Percentiles rank a stretch among this genome's conserved stretches.
Evolutionary conservation across 2,329 filamentous ascomycete genomes (phyloP).

Genomic region (Rutstroemia sydowiana): DNA sequence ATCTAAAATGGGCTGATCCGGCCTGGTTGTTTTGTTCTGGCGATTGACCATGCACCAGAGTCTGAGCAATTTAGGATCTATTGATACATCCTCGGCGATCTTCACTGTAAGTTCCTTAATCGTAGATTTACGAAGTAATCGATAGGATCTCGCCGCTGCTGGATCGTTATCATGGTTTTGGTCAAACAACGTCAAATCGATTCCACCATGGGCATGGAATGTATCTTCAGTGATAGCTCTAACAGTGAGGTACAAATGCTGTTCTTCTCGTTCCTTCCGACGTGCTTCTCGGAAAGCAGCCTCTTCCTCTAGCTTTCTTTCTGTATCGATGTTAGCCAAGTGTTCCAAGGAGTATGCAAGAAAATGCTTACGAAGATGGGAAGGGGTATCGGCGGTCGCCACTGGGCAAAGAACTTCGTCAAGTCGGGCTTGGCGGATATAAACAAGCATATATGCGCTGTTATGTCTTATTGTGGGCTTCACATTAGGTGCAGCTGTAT

Average conservation of each 20-base stretch:
- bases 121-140: slow-evolving; percentile 66
- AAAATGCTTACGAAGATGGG: slow-evolving; percentile 61
- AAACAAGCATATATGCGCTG: slow-evolving; percentile 98
- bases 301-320: slow-evolving; percentile 74
- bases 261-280: slow-evolving; percentile 85
- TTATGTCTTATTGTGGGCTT: slow-evolving; percentile 56
- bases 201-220: slow-evolving; percentile 74
- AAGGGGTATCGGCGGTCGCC: slow-evolving; percentile 69
- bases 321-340: slow-evolving; percentile 35
- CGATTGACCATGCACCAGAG: slow-evolving; percentile 98
- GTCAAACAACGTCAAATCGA: slow-evolving; percentile 71
- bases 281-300: slow-evolving; percentile 66
- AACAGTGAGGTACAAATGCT: slow-evolving; percentile 83
- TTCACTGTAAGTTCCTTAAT: slow-evolving; percentile 66
- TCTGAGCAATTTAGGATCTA: slow-evolving; percentile 64
- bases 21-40: slow-evolving; percentile 92
- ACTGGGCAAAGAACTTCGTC: slow-evolving; percentile 75
- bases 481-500: slow-evolving; percentile 43
- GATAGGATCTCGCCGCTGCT: slow-evolving; percentile 64
- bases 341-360: not conserved
- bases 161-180: slow-evolving; percentile 47
- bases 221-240: slow-evolving; percentile 76
- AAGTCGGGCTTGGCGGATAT: slow-evolving; percentile 81
- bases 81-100: slow-evolving; percentile 62
- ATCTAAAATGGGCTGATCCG: slow-evolving; percentile 80